Conservation (phyloP, 2,329 filamentous ascomycete species). For the Raffaelea arxii region DNA sequence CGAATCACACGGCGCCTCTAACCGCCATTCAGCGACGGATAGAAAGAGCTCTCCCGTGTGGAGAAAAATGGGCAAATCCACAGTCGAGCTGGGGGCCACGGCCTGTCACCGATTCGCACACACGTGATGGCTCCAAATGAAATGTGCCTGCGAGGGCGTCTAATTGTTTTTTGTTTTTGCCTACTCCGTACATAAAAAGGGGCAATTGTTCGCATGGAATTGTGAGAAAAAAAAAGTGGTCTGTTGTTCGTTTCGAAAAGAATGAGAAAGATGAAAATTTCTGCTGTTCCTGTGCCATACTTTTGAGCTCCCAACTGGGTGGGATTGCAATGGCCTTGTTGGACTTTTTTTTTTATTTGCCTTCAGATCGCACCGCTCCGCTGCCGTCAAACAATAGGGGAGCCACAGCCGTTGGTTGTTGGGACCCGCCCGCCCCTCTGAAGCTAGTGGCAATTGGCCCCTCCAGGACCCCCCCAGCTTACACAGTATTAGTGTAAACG, state of each 20-base stretch:
- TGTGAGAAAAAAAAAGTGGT: no score
- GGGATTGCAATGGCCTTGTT: no score
- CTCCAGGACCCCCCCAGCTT: neutral
- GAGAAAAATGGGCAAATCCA: neutral
- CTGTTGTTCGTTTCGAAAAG: no score
- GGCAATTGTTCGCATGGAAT: no score
- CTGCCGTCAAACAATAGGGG: neutral
- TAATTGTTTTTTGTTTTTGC: neutral
- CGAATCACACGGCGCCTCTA: conserved; percentile 14
- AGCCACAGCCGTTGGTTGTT: neutral
- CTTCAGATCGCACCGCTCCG: neutral
- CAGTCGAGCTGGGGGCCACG: neutral
- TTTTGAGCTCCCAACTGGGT: no score
- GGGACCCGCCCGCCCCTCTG: neutral
- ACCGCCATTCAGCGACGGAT: conserved; percentile 7
- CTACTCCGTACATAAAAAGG: no score
- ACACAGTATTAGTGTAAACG: neutral
- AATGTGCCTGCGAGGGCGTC: neutral
- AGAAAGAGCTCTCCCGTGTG: neutral
- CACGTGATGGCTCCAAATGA: neutral
- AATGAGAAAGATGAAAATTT: no score
- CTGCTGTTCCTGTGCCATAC: neutral
- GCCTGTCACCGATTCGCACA: neutral
- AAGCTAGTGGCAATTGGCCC: neutral
- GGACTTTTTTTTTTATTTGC: neutral